Evolutionary conservation across 2,329 filamentous ascomycete species (phyloP).

Genomic region (Monosporascus sp.): DNA sequence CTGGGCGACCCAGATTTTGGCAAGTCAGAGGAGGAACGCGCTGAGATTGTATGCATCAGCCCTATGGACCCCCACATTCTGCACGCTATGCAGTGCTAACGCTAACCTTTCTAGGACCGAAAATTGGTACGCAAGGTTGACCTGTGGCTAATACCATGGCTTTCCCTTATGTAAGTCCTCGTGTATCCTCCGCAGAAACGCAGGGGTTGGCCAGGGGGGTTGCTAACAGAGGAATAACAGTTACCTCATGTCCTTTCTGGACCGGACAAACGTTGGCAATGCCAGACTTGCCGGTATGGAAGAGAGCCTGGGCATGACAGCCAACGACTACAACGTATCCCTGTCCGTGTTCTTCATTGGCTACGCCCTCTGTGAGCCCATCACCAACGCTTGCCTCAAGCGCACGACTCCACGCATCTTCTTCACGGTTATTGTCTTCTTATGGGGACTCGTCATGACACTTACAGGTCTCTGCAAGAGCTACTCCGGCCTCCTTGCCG

Average conservation of each 20-base stretch:
- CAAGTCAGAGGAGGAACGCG: constrained; percentile 51
- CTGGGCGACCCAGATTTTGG: constrained; percentile 47
- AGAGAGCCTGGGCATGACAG: constrained; percentile 55
- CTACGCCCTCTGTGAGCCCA: constrained; percentile 71
- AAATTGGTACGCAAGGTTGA: constrained; percentile 28
- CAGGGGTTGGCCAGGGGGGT: background rate
- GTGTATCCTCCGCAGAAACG: constrained; percentile 19
- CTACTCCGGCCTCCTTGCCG: constrained; percentile 60
- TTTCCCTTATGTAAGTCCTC: constrained; percentile 11
- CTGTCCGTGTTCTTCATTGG: constrained; percentile 84
- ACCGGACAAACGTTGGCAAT: constrained; percentile 70
- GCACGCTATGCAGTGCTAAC: background rate
- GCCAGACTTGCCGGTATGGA: constrained; percentile 54
- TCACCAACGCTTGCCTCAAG: constrained; percentile 79
- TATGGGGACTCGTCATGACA: constrained; percentile 65
- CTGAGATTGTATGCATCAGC: constrained; percentile 40
- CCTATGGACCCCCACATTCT: background rate
- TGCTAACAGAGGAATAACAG: background rate
- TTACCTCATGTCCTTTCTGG: constrained; percentile 70
- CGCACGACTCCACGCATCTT: constrained; percentile 70
- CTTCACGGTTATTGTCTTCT: constrained; percentile 73
- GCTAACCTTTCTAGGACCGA: constrained; percentile 22
- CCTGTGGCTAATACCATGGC: constrained; percentile 29
- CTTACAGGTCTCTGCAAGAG: constrained; percentile 62
- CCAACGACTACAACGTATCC: constrained; percentile 64